Conservation (phyloP, 768 basidiomycete genomes). For the Trametes villosa region DNA sequence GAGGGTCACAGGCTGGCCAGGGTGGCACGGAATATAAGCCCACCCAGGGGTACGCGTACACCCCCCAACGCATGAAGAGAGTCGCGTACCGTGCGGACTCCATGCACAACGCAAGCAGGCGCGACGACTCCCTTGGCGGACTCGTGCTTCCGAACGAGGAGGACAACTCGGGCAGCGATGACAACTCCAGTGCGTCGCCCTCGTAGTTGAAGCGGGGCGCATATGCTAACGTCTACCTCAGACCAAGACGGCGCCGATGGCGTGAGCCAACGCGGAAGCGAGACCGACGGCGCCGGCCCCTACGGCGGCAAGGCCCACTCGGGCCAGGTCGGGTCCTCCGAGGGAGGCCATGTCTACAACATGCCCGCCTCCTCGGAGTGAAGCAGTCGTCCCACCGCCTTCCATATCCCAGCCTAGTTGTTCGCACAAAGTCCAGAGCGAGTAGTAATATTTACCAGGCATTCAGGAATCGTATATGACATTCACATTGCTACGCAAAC, state of each 20-base stretch:
- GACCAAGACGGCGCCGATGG: conserved; percentile 13
- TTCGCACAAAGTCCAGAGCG: background rate
- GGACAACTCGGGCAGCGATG: background rate
- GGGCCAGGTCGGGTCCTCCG: conserved; percentile 9
- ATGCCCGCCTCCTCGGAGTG: background rate
- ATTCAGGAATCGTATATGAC: no score
- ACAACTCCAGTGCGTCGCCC: conserved; percentile 3
- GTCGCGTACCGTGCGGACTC: background rate
- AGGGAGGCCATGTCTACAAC: conserved; percentile 21
- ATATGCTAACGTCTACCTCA: background rate
- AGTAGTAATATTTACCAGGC: no score
- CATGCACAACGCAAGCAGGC: background rate
- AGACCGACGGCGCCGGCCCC: background rate
- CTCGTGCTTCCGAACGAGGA: background rate
- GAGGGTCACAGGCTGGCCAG: background rate
- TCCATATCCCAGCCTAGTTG: background rate
- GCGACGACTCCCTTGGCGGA: background rate
- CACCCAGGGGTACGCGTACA: background rate
- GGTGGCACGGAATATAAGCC: background rate
- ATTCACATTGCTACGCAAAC: no score
- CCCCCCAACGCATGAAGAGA: conserved; percentile 6
- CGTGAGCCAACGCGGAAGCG: conserved; percentile 2
- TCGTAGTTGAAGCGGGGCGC: background rate
- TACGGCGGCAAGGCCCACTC: conserved; percentile 15
- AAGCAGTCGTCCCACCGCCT: background rate